A percentile compares a stretch with the other conserved stretches of the same genome.
These are phyloP conservation scores for Ophiostoma sp. DNA, from an alignment of 2,329 filamentous ascomycete genomes.

Conservation along the genomic window DNA sequence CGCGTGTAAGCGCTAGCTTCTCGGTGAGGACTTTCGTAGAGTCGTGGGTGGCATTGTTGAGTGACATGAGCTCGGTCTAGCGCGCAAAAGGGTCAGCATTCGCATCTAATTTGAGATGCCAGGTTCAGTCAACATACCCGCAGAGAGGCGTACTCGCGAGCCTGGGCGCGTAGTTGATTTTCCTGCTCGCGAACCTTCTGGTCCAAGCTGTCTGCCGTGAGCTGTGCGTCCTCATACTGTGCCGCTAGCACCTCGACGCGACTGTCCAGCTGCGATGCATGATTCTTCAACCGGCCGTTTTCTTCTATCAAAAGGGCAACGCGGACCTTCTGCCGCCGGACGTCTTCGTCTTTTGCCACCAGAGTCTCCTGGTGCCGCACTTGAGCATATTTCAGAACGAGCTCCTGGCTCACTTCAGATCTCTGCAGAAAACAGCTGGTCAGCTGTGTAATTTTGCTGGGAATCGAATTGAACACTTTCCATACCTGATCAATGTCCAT, in stretches of 20 bases:
- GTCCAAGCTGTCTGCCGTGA: conserved; percentile 41
- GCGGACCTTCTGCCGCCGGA: conserved; percentile 63
- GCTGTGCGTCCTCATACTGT: conserved; percentile 38
- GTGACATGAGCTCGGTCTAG: conserved; percentile 58
- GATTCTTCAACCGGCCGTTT: conserved; percentile 60
- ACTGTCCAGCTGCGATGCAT: conserved; percentile 55
- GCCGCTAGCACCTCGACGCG: conserved; percentile 47
- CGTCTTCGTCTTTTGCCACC: conserved; percentile 68
- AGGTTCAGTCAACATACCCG: conserved; percentile 34
- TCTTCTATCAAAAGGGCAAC: conserved; percentile 69
- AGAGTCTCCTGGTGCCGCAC: conserved; percentile 59
- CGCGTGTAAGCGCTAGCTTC: conserved; percentile 48
- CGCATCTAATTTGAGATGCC: too few species aligned
- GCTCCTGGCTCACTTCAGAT: conserved; percentile 43
- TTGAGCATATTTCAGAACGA: conserved; percentile 67
- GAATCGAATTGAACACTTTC: background rate
- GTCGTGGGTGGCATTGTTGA: conserved; percentile 62
- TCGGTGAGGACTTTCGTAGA: conserved; percentile 62
- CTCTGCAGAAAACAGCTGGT: conserved; percentile 34
- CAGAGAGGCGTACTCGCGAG: conserved; percentile 44
- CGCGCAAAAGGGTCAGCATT: too few species aligned
- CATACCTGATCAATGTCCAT: conserved; percentile 21
- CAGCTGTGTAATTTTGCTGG: background rate
- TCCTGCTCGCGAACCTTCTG: conserved; percentile 43
- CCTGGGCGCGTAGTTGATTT: conserved; percentile 44